Evolutionary conservation across 805 yeast species (phyloP).

Genomic region (Ogataea haglerorum): DNA sequence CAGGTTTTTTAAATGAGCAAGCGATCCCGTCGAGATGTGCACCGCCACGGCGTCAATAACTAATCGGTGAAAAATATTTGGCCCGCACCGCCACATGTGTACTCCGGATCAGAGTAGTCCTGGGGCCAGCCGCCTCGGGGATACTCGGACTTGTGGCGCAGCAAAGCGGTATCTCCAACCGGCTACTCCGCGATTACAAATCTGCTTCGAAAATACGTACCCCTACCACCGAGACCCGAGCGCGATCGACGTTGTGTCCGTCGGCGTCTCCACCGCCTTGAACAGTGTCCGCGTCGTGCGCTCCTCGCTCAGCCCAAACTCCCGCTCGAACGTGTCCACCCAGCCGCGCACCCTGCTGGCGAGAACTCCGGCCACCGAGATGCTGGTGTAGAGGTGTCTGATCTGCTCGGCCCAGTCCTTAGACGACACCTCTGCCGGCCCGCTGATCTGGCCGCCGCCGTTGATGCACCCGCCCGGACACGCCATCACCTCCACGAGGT

Average conservation of each 20-base stretch:
- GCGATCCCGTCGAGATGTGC: constrained; percentile 1
- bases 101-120: constrained; percentile 9
- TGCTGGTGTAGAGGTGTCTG: constrained; percentile 33
- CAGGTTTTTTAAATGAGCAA: constrained; percentile 5
- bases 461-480: constrained; percentile 97
- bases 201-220: neutral
- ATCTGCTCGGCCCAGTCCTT: constrained; percentile 46
- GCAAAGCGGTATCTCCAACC: constrained; percentile 12
- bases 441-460: constrained; percentile 88
- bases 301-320: constrained; percentile 27
- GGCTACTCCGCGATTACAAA: constrained; percentile 3
- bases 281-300: constrained; percentile 47
- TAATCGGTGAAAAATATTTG: neutral
- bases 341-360: constrained; percentile 27
- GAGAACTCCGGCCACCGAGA: constrained; percentile 21
- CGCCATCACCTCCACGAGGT: constrained; percentile 94
- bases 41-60: constrained; percentile 5
- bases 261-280: constrained; percentile 48
- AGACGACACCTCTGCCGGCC: constrained; percentile 34
- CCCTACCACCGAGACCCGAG: constrained; percentile 56
- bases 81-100: constrained; percentile 8
- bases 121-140: constrained; percentile 3
- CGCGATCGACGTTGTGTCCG: constrained; percentile 44
- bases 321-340: constrained; percentile 33
- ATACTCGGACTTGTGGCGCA: constrained; percentile 14